Percentiles rank a stretch among this genome's conserved stretches.
Evolutionary conservation across 2,329 filamentous ascomycete species (phyloP).

Genomic region (Diaporthe vaccinii): DNA sequence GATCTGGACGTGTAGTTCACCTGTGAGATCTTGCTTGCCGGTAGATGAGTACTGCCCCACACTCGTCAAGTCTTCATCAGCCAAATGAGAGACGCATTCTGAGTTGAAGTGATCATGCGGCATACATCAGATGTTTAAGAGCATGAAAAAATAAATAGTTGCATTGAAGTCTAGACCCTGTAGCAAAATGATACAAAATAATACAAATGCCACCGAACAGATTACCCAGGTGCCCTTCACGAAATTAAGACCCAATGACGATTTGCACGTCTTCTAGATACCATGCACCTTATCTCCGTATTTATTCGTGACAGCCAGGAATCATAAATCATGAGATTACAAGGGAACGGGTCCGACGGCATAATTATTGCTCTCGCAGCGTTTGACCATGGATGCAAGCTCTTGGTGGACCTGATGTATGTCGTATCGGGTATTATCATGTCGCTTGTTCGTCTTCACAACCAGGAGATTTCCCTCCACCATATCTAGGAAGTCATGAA

Average conservation of each 20-base stretch:
- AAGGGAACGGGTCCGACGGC: background rate
- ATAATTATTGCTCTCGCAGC: background rate
- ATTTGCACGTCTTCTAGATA: background rate
- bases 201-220: background rate
- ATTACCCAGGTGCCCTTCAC: background rate
- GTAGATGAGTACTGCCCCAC: too few species aligned
- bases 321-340: too few species aligned
- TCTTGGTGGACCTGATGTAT: background rate
- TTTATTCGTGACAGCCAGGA: background rate
- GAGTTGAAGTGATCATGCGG: too few species aligned
- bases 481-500: constrained; percentile 21
- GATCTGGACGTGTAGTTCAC: too few species aligned
- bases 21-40: too few species aligned
- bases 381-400: background rate
- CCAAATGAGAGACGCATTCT: too few species aligned
- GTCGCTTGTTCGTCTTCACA: constrained; percentile 5
- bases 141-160: too few species aligned
- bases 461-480: background rate
- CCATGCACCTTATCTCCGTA: background rate
- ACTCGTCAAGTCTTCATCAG: too few species aligned
- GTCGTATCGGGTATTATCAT: background rate
- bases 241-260: background rate
- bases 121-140: too few species aligned
- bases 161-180: background rate
- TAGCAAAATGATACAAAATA: background rate